phyloP scores from a whole-genome alignment of 305 asterid species.

The Coffea humblotiana region DNA sequence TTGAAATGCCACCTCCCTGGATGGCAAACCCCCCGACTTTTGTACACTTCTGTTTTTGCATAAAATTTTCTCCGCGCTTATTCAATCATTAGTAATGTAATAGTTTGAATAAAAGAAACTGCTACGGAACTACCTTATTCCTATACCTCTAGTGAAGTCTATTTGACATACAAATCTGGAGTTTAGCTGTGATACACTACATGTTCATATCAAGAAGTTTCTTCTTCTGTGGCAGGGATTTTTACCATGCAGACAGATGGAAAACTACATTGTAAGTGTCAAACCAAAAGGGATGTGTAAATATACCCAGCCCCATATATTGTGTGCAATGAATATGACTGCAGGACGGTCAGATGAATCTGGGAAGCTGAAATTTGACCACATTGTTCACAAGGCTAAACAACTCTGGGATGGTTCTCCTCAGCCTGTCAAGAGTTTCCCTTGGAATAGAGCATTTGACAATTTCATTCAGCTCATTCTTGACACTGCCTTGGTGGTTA shows the following conservation, averaged over 20 bases:
- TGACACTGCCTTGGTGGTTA: slow-evolving; percentile 56
- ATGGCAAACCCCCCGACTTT: background rate
- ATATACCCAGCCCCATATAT: slow-evolving; percentile 26
- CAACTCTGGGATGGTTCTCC: slow-evolving; percentile 75
- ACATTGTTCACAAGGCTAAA: slow-evolving; percentile 49
- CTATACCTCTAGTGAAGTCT: too few relatives aligned
- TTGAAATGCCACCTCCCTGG: background rate
- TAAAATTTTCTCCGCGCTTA: background rate
- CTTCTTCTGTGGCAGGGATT: slow-evolving; percentile 40
- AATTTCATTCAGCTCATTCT: slow-evolving; percentile 74
- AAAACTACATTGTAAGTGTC: slow-evolving; percentile 32
- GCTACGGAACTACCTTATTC: background rate
- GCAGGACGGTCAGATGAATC: slow-evolving; percentile 60
- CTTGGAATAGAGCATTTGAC: slow-evolving; percentile 70
- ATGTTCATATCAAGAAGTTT: background rate
- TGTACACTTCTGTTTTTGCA: background rate
- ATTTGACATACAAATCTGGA: too few relatives aligned
- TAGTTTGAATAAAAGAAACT: background rate
- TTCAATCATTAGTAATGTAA: background rate
- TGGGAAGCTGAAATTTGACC: slow-evolving; percentile 35
- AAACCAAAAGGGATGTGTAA: slow-evolving; percentile 36
- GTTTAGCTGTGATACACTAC: background rate
- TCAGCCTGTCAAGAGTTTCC: slow-evolving; percentile 72
- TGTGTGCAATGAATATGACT: slow-evolving; percentile 61
- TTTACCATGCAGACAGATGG: slow-evolving; percentile 30